A percentile compares a stretch with the other conserved stretches of the same genome.
phyloP scores from a whole-genome alignment of 2,329 filamentous ascomycete genomes.

The Aspergillus sp. region DNA sequence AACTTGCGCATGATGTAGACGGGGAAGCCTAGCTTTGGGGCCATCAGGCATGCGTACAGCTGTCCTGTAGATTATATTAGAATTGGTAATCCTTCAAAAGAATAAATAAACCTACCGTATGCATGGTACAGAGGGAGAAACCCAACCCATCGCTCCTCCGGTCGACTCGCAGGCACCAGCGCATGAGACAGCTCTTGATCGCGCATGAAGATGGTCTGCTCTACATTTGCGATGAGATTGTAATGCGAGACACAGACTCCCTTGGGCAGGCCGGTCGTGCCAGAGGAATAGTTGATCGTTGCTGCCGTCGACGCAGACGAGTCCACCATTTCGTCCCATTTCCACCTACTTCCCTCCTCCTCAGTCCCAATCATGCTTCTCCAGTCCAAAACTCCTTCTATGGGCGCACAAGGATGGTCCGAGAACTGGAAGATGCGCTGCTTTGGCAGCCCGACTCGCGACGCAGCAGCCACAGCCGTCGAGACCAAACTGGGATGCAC shows the following conservation, averaged over 20 bases:
- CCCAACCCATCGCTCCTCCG: conserved; percentile 11
- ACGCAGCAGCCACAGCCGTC: background rate
- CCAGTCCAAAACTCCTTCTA: conserved; percentile 4
- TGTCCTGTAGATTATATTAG: conserved; percentile 2
- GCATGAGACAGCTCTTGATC: background rate
- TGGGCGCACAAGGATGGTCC: background rate
- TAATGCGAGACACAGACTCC: conserved; percentile 12
- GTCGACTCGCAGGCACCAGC: conserved; percentile 2
- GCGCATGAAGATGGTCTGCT: conserved; percentile 14
- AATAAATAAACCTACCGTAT: conserved; percentile 3
- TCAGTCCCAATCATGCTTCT: conserved; percentile 7
- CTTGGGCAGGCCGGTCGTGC: conserved; percentile 14
- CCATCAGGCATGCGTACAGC: conserved; percentile 50
- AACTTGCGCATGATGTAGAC: conserved; percentile 60
- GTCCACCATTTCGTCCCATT: conserved; percentile 7
- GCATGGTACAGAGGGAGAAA: conserved; percentile 14
- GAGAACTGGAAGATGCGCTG: conserved; percentile 11
- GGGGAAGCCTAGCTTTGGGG: conserved; percentile 45
- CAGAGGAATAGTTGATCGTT: conserved; percentile 13
- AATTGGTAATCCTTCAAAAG: background rate
- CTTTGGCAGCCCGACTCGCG: background rate
- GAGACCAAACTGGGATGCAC: conserved; percentile 5
- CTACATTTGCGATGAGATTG: conserved; percentile 13
- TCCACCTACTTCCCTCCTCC: conserved; percentile 1
- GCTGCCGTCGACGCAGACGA: background rate